Conservation (phyloP, 768 basidiomycete species). For the Leucocoprinus birnbaumii region DNA sequence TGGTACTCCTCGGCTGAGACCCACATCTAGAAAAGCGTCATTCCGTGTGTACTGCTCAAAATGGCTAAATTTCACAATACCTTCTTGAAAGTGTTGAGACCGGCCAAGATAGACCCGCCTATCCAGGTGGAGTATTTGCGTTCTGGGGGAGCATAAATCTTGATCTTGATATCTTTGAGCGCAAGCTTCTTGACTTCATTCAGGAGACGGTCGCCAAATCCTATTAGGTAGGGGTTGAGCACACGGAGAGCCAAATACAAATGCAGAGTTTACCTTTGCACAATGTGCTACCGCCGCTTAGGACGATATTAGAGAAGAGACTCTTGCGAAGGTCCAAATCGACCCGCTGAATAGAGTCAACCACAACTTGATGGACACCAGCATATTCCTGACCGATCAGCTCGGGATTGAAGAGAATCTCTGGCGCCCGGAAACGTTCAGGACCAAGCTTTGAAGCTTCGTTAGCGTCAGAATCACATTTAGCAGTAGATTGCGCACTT, state of each 20-base stretch:
- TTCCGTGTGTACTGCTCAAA: conserved; percentile 13
- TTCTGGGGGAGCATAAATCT: conserved; percentile 99
- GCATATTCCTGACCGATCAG: conserved; percentile 94
- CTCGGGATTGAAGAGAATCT: conserved; percentile 97
- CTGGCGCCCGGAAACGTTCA: conserved; percentile 95
- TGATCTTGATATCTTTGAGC: conserved; percentile 95
- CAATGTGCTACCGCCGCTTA: conserved; percentile 94
- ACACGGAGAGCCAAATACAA: neutral
- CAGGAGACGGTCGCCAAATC: conserved; percentile 93
- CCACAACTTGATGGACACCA: conserved; percentile 96
- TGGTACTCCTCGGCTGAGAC: conserved; percentile 99
- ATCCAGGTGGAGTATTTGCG: conserved; percentile 98
- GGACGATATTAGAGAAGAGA: conserved; percentile 93
- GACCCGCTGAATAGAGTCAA: conserved; percentile 96
- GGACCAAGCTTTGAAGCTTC: conserved; percentile 68
- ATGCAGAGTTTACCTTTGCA: conserved; percentile 67
- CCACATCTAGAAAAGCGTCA: conserved; percentile 77
- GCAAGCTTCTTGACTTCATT: conserved; percentile 97
- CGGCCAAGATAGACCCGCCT: conserved; percentile 95
- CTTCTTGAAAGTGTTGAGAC: conserved; percentile 97
- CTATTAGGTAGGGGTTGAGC: conserved; percentile 29
- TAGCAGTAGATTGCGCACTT: conserved; percentile 44
- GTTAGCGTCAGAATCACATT: conserved; percentile 11
- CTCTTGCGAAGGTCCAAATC: conserved; percentile 95
- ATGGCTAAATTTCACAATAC: conserved; percentile 32